Base-by-base conservation (phyloP, 2,329 filamentous ascomycete species). In the Hysterium pulicare region DNA sequence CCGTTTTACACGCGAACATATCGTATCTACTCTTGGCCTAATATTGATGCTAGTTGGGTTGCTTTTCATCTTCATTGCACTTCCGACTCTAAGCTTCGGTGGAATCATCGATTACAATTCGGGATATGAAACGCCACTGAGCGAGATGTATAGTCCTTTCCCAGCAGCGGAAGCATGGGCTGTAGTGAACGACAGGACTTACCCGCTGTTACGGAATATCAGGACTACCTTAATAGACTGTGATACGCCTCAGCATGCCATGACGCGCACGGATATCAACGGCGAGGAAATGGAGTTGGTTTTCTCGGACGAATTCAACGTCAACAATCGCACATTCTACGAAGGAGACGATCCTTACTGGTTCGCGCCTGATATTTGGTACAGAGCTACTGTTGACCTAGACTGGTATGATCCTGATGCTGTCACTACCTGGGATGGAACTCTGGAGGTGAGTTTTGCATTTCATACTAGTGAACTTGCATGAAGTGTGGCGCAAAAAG, bases 291-390 rank as follows among this genome's bases (percentile, higher is more conserved):
- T 75, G 23, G 66, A 71, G 10, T 54, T 79, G 3, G 75, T 79
- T 0, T 79, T 79, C 53, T 78, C 75, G 44, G 77, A 80, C 44
- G 77, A 79, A 47, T 79, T 79, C 59, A 78, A 78, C 46, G 61
- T 68, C 7, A 58, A 71, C 30, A 74, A 74, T 40, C 64, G 76
- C 22, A 76, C 75, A 0, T 79, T 80, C 51, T 79, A 78, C 47
- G 67, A 71, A 22, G 76, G 75, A n/a, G 77, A 79, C 48, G 77
- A 79, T 50, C 74, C 76, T 1, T 80, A 72, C 55, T 79, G 72
- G 66, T 72, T 64, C 24, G 75, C 72, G 10, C 69, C 71, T 11
- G 68, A 79, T 49, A 62, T 78, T 36, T 78, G 77, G 73, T 80
- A 80, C 57, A 74, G 72, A 33, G 72, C 72, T 6, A 77, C 74